Base-by-base conservation (phyloP, 2,329 filamentous ascomycete species). In the Chaetomiaceae sp. region DNA sequence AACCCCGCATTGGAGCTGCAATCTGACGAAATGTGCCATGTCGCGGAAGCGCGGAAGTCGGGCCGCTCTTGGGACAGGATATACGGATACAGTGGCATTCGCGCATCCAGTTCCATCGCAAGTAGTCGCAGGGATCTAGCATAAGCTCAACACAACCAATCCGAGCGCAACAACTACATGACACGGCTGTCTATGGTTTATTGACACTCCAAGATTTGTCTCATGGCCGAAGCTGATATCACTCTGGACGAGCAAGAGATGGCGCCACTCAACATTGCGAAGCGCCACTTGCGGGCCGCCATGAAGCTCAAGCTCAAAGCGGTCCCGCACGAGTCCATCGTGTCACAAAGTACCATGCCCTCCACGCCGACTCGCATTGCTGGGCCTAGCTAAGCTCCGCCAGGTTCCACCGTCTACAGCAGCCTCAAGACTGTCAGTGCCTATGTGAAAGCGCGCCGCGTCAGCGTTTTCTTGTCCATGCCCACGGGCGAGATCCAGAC, bases 391-490 rank as follows among this genome's bases (percentile, higher is more conserved):
- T 42, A 48, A 36, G 45, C 64, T 54, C 30, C n/a, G 17, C 20
- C 63, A 93, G 88, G 87, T 57, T 67, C 71, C 41, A 70, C 69
- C 55, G 81, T 87, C 18, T 83, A 83, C 54, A 74, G 79, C 44
- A 70, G 75, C 6, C 68, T 96, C 30, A 70, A 83, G 36, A 71
- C 74, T 10, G 78, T 90, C 58, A 74, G 78, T 41, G 84, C 88
- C 45, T 98, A 95, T 63, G 70, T 79, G 53, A 73, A 83, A 45
- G 90, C 93, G 34, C 76, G 73, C 50, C 76, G 80, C 43, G 79
- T 98, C 59, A 89, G 87, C 57, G 75, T 98, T 47, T 98, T 95
- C 63, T 74, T 98, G 14, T 93, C 91, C 10, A 98, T 98, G 93
- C 89, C 90, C 1, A 70, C 73, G 9, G 85, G 83, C 19, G 93